These are phyloP conservation scores for Neurospora sp. DNA, from an alignment of 495 filamentous ascomycete genomes.

Conservation along the genomic window DNA sequence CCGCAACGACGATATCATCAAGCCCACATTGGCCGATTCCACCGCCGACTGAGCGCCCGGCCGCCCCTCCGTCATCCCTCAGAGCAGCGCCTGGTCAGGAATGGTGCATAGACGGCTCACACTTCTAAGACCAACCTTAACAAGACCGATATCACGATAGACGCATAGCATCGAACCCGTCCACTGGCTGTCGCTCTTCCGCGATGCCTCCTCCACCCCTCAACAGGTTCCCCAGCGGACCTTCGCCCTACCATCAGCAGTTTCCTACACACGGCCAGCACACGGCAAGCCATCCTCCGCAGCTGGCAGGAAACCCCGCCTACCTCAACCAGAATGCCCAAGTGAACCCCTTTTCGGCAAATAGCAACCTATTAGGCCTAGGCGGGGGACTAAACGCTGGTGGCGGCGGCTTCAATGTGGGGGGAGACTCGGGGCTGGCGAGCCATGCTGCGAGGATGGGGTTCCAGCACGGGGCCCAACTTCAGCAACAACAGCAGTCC, in stretches of 20 bases:
- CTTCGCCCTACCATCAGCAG: slow-evolving; percentile 36
- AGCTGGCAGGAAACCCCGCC: slow-evolving; percentile 23
- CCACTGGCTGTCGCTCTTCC: not conserved
- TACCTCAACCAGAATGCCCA: slow-evolving; percentile 53
- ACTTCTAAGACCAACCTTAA: not conserved
- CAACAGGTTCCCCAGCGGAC: slow-evolving; percentile 24
- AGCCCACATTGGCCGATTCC: not conserved
- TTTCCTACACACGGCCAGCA: slow-evolving; percentile 36
- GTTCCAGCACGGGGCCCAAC: slow-evolving; percentile 65
- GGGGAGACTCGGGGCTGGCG: slow-evolving; percentile 71
- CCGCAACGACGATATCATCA: not conserved
- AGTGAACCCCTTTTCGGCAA: slow-evolving; percentile 56
- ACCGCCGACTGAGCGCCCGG: not conserved
- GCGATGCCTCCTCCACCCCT: slow-evolving; percentile 25
- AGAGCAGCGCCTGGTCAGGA: slow-evolving; percentile 5
- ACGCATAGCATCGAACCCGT: not conserved
- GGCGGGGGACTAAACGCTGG: slow-evolving; percentile 35
- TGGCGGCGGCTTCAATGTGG: slow-evolving; percentile 42
- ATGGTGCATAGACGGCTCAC: slow-evolving; percentile 10
- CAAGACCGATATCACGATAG: slow-evolving; percentile 11
- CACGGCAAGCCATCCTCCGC: slow-evolving; percentile 30
- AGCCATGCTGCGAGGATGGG: slow-evolving; percentile 82
- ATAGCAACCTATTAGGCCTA: slow-evolving; percentile 50
- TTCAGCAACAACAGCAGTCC: slow-evolving; percentile 51
- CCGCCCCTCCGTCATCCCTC: not conserved